These are phyloP conservation scores for Leccinum boreale DNA, from an alignment of 768 basidiomycete species.

Conservation along the genomic window DNA sequence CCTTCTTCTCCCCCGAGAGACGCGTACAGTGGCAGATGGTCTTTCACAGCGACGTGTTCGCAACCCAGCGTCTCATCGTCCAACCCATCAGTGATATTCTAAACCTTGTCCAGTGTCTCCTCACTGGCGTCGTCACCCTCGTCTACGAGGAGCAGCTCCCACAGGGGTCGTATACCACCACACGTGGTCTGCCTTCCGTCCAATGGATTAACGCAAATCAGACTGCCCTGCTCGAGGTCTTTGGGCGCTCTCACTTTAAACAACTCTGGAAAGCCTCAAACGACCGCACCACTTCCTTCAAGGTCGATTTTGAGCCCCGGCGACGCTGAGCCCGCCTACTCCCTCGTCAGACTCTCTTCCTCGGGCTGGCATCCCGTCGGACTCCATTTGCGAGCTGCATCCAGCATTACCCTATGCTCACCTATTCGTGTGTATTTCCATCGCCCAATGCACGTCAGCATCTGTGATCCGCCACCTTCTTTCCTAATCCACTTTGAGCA, in stretches of 20 bases:
- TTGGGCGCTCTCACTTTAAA: conserved; percentile 69
- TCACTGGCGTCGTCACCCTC: conserved; percentile 69
- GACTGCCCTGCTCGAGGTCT: conserved; percentile 62
- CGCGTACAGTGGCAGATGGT: conserved; percentile 90
- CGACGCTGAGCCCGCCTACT: conserved; percentile 28
- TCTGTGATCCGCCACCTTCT: conserved; percentile 27
- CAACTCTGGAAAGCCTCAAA: conserved; percentile 70
- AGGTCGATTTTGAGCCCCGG: conserved; percentile 59
- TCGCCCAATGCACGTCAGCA: conserved; percentile 18
- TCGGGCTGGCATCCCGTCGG: conserved; percentile 20
- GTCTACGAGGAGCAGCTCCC: conserved; percentile 74
- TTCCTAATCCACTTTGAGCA: conserved; percentile 23
- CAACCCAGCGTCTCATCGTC: conserved; percentile 63
- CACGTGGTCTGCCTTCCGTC: conserved; percentile 72
- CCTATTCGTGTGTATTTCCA: conserved; percentile 15
- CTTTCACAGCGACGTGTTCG: conserved; percentile 76
- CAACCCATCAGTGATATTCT: conserved; percentile 70
- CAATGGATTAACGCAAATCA: conserved; percentile 76
- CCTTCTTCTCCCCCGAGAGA: conserved; percentile 83
- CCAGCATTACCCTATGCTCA: conserved; percentile 9
- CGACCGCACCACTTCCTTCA: conserved; percentile 69
- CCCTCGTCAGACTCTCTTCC: conserved; percentile 4
- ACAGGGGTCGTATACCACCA: conserved; percentile 68
- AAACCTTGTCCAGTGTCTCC: conserved; percentile 65
- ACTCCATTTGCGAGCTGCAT: conserved; percentile 1